These are phyloP conservation scores for Penicillium brevicompactum DNA, from an alignment of 2,329 filamentous ascomycete genomes.

Conservation along the genomic window DNA sequence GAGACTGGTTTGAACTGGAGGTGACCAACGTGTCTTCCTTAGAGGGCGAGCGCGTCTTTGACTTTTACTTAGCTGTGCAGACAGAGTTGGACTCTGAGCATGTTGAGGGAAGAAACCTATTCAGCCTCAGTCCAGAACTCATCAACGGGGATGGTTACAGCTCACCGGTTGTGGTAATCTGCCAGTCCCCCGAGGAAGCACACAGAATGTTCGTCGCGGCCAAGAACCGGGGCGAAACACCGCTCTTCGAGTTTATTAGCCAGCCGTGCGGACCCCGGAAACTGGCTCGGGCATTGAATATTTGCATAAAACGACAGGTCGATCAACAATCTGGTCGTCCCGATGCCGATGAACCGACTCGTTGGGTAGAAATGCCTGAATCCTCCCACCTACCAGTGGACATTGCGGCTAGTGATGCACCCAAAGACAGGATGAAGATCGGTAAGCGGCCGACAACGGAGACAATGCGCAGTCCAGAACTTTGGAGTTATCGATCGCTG, in stretches of 20 bases:
- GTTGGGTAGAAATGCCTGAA: conserved; percentile 24
- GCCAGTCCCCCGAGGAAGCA: neutral
- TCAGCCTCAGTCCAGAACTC: neutral
- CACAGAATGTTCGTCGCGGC: too few relatives aligned
- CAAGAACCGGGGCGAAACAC: neutral
- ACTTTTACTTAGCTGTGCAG: conserved; percentile 29
- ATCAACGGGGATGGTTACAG: neutral
- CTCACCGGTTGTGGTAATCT: neutral
- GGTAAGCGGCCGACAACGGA: conserved; percentile 24
- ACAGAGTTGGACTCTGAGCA: conserved; percentile 8
- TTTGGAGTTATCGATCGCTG: neutral
- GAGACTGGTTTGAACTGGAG: conserved; percentile 22
- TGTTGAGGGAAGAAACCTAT: neutral
- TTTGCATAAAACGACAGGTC: conserved; percentile 16
- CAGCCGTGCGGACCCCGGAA: conserved; percentile 42
- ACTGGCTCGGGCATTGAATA: conserved; percentile 19
- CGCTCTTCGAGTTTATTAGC: conserved; percentile 2
- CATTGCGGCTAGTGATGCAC: conserved; percentile 15
- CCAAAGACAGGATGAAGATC: conserved; percentile 23
- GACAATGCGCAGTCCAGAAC: conserved; percentile 6
- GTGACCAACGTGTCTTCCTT: conserved; percentile 9
- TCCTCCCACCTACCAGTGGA: conserved; percentile 22
- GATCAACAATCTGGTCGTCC: neutral
- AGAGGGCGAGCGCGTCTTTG: neutral
- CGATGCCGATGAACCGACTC: conserved; percentile 2